phyloP scores from a whole-genome alignment of 2,329 filamentous ascomycete species.

The Sporothrix luriei region DNA sequence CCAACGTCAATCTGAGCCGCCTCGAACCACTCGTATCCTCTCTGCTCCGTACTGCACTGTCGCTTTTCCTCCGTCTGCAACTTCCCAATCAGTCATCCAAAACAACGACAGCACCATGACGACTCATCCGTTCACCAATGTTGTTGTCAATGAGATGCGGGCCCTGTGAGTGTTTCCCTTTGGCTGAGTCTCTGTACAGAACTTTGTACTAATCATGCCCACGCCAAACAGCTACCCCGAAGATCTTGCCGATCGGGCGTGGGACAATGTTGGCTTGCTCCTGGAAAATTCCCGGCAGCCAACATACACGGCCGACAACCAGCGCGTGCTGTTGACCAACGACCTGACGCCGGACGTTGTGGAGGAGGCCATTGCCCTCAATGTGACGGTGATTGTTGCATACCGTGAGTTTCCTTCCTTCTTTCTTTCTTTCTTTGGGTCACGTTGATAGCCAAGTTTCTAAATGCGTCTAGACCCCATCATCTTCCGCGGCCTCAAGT shows the following conservation, averaged over 20 bases:
- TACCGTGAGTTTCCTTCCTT: constrained; percentile 68
- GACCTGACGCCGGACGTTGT: constrained; percentile 88
- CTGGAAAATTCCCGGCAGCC: constrained; percentile 46
- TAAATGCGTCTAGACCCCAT: constrained; percentile 70
- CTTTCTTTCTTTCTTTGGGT: background rate
- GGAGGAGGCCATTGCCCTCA: constrained; percentile 79
- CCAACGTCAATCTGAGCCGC: background rate
- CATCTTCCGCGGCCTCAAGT: constrained; percentile 91
- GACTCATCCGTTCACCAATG: background rate
- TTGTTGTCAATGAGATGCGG: constrained; percentile 19
- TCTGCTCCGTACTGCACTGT: background rate
- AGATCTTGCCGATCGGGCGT: constrained; percentile 81
- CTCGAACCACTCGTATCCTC: background rate
- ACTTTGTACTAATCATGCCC: too few relatives aligned
- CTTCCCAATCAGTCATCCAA: background rate
- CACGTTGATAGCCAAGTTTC: constrained; percentile 26
- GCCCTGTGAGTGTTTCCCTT: background rate
- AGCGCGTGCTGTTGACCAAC: constrained; percentile 66
- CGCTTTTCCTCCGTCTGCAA: background rate
- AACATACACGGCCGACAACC: constrained; percentile 39
- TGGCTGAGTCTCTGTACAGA: background rate
- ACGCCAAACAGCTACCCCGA: constrained; percentile 72
- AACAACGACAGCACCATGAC: constrained; percentile 1
- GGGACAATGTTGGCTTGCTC: constrained; percentile 95
- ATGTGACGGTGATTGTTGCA: constrained; percentile 78